Evolutionary conservation across 1,284 basidiomycete genomes (phyloP), one percentile per base, ranked within the genome.

Genomic region (Marasmius sp.): DNA sequence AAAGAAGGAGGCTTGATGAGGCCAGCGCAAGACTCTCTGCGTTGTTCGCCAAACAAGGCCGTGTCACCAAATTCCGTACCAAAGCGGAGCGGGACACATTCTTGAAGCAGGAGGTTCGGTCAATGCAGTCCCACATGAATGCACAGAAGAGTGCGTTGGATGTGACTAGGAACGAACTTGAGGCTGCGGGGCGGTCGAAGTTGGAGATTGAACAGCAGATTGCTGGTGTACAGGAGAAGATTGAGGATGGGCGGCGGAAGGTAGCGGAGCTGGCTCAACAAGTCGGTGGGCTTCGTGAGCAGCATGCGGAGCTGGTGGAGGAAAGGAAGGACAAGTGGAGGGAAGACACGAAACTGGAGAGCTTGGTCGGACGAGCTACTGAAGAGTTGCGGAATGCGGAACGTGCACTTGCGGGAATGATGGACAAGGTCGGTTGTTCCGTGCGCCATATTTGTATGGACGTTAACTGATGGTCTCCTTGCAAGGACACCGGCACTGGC

Each of bases 271-370:
- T 94, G 43, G 79, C 82, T 33, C 89, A 91, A 54, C 84, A 90
- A 64, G 81, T 92, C 49, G 77, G 81, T 0, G 74, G 76, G 62
- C 75, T 94, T 61, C 93, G 88, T 74, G 89, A 91, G 61, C 80
- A 92, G 68, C 85, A 92, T 64, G 83, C 83, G 41, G 89, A 87
- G 63, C 78, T 93, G 69, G 84, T 79, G 50, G 95, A 98, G 76
- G 84, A 85, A 76, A 80, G 92, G 70, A 98, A 97, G 82, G 94
- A 96, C 63, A 76, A 96, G 33, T 98, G 97, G 97, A 86, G 96
- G 69, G 94, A 98, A 73, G 95, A 98, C 67, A 89, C 93, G 1
- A 96, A 94, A 75, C 77, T 97, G 36, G 86, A 91, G 62, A 91
- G 90, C 63, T 82, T 89, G 20, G 87, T 93, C 1, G 82, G 83